A percentile compares a stretch with the other conserved stretches of the same genome.
phyloP scores from a whole-genome alignment of 805 yeast species.

The Wickerhamiella azyma region DNA sequence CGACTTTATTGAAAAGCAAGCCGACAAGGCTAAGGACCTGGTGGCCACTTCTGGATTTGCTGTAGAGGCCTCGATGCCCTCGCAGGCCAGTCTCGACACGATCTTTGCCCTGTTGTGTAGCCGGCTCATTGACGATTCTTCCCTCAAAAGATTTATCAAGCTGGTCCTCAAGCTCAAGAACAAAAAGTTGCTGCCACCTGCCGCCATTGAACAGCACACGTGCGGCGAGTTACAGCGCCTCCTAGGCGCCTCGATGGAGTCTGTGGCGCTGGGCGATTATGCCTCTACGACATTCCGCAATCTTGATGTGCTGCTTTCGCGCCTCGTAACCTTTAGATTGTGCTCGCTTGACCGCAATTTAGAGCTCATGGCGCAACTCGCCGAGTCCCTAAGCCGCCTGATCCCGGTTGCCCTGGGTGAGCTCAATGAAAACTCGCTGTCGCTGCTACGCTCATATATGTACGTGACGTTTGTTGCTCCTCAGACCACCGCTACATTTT shows the following conservation, averaged over 20 bases:
- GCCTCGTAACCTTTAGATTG: neutral
- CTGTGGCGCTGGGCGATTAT: neutral
- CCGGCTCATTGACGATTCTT: neutral
- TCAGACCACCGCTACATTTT: neutral
- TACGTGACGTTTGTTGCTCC: neutral
- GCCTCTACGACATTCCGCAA: neutral
- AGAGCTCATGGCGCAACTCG: neutral
- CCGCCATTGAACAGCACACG: neutral
- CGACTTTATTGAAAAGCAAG: neutral
- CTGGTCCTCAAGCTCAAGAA: neutral
- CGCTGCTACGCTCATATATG: neutral
- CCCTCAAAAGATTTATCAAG: neutral
- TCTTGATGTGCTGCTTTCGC: neutral
- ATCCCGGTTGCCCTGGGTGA: neutral
- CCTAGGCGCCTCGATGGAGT: neutral
- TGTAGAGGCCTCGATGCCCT: no score
- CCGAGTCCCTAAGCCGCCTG: neutral
- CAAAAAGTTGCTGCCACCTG: neutral
- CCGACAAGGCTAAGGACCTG: neutral
- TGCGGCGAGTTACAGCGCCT: neutral
- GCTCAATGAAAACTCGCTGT: neutral
- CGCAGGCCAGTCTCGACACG: neutral
- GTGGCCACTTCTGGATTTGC: no score
- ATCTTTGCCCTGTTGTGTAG: neutral
- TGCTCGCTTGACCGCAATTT: neutral